Conservation (phyloP, 192 early-diverging fungal species). For the Coemansia sp. region DNA sequence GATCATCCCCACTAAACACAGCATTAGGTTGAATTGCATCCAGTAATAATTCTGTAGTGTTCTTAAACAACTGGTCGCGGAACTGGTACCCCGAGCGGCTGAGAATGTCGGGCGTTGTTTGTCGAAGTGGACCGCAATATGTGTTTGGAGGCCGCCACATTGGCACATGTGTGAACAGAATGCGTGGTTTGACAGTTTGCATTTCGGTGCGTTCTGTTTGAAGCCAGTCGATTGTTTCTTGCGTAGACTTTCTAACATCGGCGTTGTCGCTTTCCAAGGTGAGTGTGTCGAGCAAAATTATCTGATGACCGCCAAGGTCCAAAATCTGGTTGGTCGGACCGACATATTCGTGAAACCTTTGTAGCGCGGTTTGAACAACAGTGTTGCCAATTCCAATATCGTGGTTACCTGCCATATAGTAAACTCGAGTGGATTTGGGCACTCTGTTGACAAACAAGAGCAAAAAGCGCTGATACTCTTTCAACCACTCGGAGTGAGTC, state of each 20-base stretch:
- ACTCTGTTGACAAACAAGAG: slow-evolving; percentile 55
- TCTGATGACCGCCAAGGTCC: slow-evolving; percentile 58
- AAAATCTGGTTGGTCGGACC: slow-evolving; percentile 62
- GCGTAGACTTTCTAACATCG: neutral
- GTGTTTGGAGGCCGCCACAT: slow-evolving; percentile 68
- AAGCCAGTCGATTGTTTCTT: slow-evolving; percentile 19
- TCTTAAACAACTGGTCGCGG: slow-evolving; percentile 72
- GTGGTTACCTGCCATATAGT: slow-evolving; percentile 86
- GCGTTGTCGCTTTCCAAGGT: slow-evolving; percentile 56
- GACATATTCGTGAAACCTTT: slow-evolving; percentile 55
- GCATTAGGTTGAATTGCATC: slow-evolving; percentile 60
- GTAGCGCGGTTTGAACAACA: slow-evolving; percentile 40
- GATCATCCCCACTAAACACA: slow-evolving; percentile 91
- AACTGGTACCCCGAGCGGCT: slow-evolving; percentile 82
- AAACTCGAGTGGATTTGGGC: slow-evolving; percentile 27
- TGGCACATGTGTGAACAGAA: slow-evolving; percentile 88
- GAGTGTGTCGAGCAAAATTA: slow-evolving; percentile 78
- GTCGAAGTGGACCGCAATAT: slow-evolving; percentile 70
- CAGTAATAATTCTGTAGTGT: slow-evolving; percentile 62
- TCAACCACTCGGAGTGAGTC: slow-evolving; percentile 56
- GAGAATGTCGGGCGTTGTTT: slow-evolving; percentile 45
- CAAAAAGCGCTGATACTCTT: slow-evolving; percentile 59
- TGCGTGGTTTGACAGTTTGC: slow-evolving; percentile 25
- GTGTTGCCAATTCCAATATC: slow-evolving; percentile 84
- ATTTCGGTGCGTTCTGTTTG: slow-evolving; percentile 7